Conservation (phyloP, 805 yeast species). For the Barnettozyma sucrosica region DNA sequence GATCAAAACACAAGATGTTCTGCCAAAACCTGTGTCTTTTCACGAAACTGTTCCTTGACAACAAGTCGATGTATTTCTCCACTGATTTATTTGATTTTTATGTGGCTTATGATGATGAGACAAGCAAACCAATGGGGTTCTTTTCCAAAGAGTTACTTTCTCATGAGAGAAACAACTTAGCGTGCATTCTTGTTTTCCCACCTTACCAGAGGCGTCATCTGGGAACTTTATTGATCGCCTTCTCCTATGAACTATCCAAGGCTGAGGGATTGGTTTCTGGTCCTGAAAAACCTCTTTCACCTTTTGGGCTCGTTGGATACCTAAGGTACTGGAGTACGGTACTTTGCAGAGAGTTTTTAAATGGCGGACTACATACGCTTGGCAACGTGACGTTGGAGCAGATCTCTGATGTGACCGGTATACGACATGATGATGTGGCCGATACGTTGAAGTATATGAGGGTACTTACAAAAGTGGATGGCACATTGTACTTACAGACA, state of each 20-base stretch:
- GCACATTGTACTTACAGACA: constrained; percentile 14
- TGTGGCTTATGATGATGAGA: constrained; percentile 50
- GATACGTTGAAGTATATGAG: constrained; percentile 54
- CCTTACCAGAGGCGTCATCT: constrained; percentile 78
- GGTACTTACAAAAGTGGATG: constrained; percentile 30
- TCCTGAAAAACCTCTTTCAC: constrained; percentile 87
- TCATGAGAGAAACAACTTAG: constrained; percentile 74
- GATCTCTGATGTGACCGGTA: constrained; percentile 53
- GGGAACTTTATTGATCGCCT: constrained; percentile 77
- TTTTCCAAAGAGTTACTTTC: constrained; percentile 84
- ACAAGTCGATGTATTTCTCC: constrained; percentile 79
- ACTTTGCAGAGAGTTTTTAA: constrained; percentile 38
- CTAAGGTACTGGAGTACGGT: constrained; percentile 67
- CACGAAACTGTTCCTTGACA: constrained; percentile 83
- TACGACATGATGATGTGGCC: constrained; percentile 56
- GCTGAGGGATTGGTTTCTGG: constrained; percentile 66
- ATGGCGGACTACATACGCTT: constrained; percentile 32
- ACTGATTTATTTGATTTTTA: constrained; percentile 79
- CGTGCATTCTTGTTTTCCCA: constrained; percentile 88
- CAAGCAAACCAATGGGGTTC: constrained; percentile 73
- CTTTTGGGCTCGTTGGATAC: constrained; percentile 72
- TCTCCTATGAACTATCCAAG: constrained; percentile 72
- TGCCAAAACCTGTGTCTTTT: constrained; percentile 81
- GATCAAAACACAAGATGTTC: constrained; percentile 55
- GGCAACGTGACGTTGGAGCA: constrained; percentile 38